phyloP scores from a whole-genome alignment of 208 protist genomes.

The Crithidia mellificae region DNA sequence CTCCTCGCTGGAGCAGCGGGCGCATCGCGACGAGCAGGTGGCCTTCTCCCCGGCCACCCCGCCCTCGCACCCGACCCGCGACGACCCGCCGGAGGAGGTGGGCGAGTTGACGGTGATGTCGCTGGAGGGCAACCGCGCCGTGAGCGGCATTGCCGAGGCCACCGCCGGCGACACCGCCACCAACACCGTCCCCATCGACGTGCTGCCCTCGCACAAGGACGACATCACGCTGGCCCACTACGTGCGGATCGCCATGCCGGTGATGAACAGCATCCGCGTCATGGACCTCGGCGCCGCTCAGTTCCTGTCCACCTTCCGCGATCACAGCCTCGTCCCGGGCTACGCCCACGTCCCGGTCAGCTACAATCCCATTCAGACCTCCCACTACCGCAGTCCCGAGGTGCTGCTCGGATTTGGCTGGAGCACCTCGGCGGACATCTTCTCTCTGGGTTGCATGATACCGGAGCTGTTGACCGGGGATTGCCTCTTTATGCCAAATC shows the following conservation, averaged over 20 bases:
- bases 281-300: slow-evolving; percentile 88
- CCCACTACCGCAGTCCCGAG: slow-evolving; percentile 93
- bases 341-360: slow-evolving; percentile 98
- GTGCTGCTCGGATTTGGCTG: slow-evolving; percentile 91
- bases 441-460: slow-evolving; percentile 93
- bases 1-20: slow-evolving; percentile 38
- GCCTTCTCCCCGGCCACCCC: slow-evolving; percentile 10
- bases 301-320: slow-evolving; percentile 98
- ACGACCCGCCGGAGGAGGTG: neutral
- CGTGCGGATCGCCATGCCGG: slow-evolving; percentile 51
- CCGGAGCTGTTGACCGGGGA: slow-evolving; percentile 95
- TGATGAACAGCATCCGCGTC: slow-evolving; percentile 67
- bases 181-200: slow-evolving; percentile 30
- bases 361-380: slow-evolving; percentile 92
- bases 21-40: slow-evolving; percentile 33
- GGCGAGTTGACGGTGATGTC: slow-evolving; percentile 6
- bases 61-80: neutral
- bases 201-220: slow-evolving; percentile 87
- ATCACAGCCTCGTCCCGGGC: slow-evolving; percentile 99
- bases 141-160: neutral
- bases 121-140: slow-evolving; percentile 4
- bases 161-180: slow-evolving; percentile 8
- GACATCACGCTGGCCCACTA: slow-evolving; percentile 52
- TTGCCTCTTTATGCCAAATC: slow-evolving; percentile 89
- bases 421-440: slow-evolving; percentile 88